Base-by-base conservation (phyloP, 179 eudicot species). In the Silene coronaria region DNA sequence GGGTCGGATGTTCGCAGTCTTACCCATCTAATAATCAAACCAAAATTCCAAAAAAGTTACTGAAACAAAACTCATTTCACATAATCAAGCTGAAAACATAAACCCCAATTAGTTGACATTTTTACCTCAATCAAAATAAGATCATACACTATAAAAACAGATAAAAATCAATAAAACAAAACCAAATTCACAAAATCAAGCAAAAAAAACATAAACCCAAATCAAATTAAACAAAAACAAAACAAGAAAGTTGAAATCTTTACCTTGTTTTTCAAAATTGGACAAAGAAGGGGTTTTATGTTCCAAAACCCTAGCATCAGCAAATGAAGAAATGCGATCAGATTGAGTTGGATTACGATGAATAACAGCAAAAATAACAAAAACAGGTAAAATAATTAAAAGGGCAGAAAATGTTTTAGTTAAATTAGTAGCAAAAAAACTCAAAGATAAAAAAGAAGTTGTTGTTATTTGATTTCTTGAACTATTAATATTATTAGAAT, bases 291-390 rank as follows among this genome's bases (percentile, higher is more conserved):
- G 75, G 32, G 86, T 75, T 62, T 81, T 75, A 23, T 71, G 72
- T 51, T 87, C 88, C 85, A 89, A 83, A 88, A 88, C 86, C 86
- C 92, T 85, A 76, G 96, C 90, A 26, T 88, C 88, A 63, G 89
- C 91, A 72, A 85, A 83, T 11, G 84, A 80, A 77, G 90, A 88
- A 3, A 84, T 38, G 6, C 82, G 55, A 71, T 89, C 84, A 24
- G 80, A 61, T 11, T 79, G 76, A 13, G 34, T 55, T 26, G 86
- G 85, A 63, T 80, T 88, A 6, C 82, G 85, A 21, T 85, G 68
- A 51, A 92, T 66, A 61, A 84, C 74, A 3, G 87, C 85, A 11
- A 91, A 51, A 10, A 89, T 81, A 59, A 87, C 84, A 76, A 90
- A 77, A 77, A 84, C 84, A 59, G 96, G 87, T 16, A 89, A 75